Percentiles rank a stretch among this genome's conserved stretches.
Evolutionary conservation across 495 filamentous ascomycete genomes (phyloP).

Genomic region (Penicillium verhagenii): DNA sequence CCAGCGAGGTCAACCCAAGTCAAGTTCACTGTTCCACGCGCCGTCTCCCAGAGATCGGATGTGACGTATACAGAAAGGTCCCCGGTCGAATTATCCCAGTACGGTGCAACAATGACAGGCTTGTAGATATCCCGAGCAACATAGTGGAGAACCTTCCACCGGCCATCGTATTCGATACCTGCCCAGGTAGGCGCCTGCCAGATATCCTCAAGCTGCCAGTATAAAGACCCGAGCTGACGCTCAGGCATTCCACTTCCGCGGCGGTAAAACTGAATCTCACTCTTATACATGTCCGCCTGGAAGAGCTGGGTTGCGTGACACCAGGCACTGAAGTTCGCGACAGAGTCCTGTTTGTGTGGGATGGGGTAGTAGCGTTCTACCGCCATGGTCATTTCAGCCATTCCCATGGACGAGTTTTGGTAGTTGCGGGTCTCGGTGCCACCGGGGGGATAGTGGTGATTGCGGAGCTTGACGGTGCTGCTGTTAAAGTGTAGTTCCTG

Average conservation of each 20-base stretch:
- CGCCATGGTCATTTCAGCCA: slow-evolving; percentile 64
- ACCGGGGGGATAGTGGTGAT: slow-evolving; percentile 63
- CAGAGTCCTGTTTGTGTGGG: slow-evolving; percentile 54
- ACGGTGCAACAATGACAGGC: slow-evolving; percentile 59
- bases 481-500: slow-evolving; percentile 61
- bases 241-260: slow-evolving; percentile 59
- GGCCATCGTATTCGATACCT: slow-evolving; percentile 60
- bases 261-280: slow-evolving; percentile 65
- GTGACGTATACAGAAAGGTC: slow-evolving; percentile 59
- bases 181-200: slow-evolving; percentile 71
- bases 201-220: slow-evolving; percentile 71
- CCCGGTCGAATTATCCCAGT: slow-evolving; percentile 55
- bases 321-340: slow-evolving; percentile 70
- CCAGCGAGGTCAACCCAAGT: slow-evolving; percentile 45
- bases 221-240: slow-evolving; percentile 60
- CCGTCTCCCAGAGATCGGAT: slow-evolving; percentile 42
- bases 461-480: slow-evolving; percentile 56
- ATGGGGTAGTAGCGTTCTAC: slow-evolving; percentile 60
- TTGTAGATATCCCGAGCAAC: slow-evolving; percentile 60
- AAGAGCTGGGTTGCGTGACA: slow-evolving; percentile 66
- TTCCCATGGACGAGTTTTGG: slow-evolving; percentile 40
- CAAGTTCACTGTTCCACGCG: slow-evolving; percentile 32
- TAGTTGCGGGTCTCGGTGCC: slow-evolving; percentile 43
- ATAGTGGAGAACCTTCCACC: slow-evolving; percentile 67
- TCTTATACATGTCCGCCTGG: slow-evolving; percentile 65